A percentile compares a stretch with the other conserved stretches of the same genome.
Evolutionary conservation across 176 grass and related monocot genomes (phyloP).

Genomic region (Triticum aestivum): DNA sequence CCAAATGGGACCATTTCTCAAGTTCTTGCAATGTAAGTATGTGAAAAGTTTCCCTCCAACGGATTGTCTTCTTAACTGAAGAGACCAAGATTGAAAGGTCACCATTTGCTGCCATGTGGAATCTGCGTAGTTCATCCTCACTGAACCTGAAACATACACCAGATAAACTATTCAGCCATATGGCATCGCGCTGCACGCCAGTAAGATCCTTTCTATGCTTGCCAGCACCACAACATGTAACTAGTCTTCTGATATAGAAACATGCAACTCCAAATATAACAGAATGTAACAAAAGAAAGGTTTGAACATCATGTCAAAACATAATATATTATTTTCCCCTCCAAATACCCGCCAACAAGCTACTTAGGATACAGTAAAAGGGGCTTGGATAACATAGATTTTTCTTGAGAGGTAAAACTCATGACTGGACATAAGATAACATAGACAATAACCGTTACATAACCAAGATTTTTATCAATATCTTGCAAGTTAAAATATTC

Average conservation of each 20-base stretch:
- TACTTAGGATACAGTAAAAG: neutral
- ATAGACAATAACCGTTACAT: neutral
- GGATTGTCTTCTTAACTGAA: constrained; percentile 89
- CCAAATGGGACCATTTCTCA: constrained; percentile 88
- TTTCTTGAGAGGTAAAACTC: neutral
- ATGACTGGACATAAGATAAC: neutral
- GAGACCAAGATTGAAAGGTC: constrained; percentile 70
- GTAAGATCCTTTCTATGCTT: neutral
- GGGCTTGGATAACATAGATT: neutral
- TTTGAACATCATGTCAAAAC: constrained; percentile 8
- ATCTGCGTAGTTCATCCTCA: constrained; percentile 81
- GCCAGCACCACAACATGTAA: neutral
- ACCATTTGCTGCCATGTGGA: constrained; percentile 74
- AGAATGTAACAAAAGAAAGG: constrained; percentile 10
- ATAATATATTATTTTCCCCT: neutral
- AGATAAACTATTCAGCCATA: constrained; percentile 22
- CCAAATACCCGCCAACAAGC: neutral
- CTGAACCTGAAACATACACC: constrained; percentile 62
- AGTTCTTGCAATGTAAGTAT: constrained; percentile 92
- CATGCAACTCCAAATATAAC: constrained; percentile 7
- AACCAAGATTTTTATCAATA: neutral
- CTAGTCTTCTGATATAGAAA: constrained; percentile 14
- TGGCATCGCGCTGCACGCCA: constrained; percentile 4
- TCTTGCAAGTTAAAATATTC: neutral
- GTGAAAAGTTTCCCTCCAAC: constrained; percentile 86